Evolutionary conservation across 2,329 filamentous ascomycete species (phyloP).

Genomic region (Sporothrix inflata): DNA sequence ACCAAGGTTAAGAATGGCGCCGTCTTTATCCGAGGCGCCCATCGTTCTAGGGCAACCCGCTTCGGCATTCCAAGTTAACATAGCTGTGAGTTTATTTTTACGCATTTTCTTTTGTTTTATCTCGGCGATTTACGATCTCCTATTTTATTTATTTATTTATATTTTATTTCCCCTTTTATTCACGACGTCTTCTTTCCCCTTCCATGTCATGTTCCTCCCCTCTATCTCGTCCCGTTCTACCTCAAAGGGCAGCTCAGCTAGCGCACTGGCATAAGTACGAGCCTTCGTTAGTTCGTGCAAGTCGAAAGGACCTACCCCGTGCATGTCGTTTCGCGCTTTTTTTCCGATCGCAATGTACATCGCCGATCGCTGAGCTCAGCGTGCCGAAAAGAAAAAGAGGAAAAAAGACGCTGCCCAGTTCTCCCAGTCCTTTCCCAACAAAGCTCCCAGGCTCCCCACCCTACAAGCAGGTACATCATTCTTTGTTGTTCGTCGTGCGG

Average conservation of each 20-base stretch:
- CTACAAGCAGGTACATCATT: slow-evolving; percentile 12
- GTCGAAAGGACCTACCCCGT: slow-evolving; percentile 1
- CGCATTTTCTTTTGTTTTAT: neutral
- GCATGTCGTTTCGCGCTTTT: slow-evolving; percentile 7
- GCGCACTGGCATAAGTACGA: slow-evolving; percentile 7
- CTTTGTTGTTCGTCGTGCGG: slow-evolving; percentile 12
- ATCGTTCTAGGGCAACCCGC: slow-evolving; percentile 7
- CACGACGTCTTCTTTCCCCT: neutral
- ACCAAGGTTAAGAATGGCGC: slow-evolving; percentile 3
- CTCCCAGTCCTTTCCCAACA: slow-evolving; percentile 1
- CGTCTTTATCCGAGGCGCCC: slow-evolving; percentile 6
- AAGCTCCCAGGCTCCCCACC: slow-evolving; percentile 9
- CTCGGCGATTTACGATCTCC: neutral
- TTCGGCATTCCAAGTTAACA: neutral
- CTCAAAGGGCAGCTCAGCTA: slow-evolving; percentile 6
- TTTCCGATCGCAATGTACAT: slow-evolving; percentile 9
- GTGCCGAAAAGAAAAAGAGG: neutral
- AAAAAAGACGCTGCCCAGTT: neutral
- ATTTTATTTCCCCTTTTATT: neutral
- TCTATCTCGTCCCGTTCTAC: too few relatives aligned
- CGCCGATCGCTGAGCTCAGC: slow-evolving; percentile 22
- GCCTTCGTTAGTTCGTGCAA: neutral
- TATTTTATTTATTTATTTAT: neutral
- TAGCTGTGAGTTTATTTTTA: neutral
- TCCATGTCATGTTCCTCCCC: neutral